These are phyloP conservation scores for Penicillium verrucosum DNA, from an alignment of 2,329 filamentous ascomycete species.

Conservation along the genomic window DNA sequence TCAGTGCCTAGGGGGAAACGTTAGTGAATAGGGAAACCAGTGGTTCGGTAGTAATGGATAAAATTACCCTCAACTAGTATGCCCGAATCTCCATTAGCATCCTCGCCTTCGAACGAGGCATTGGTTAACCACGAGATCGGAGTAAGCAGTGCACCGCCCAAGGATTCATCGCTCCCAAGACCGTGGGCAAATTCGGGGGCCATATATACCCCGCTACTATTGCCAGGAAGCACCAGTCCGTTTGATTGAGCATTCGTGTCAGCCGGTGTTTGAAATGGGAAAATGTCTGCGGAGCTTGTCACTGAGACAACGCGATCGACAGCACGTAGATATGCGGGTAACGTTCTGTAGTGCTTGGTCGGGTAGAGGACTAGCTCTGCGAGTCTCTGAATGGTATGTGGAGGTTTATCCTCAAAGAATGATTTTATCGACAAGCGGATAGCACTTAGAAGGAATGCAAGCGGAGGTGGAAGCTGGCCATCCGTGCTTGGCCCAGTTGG, in stretches of 20 bases:
- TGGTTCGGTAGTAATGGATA: not conserved
- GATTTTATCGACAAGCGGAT: slow-evolving; percentile 59
- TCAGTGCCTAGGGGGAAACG: not conserved
- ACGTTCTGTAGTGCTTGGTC: slow-evolving; percentile 71
- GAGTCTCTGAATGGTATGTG: slow-evolving; percentile 89
- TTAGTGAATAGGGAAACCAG: slow-evolving; percentile 1
- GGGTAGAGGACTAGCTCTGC: slow-evolving; percentile 80
- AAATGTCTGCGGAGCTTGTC: slow-evolving; percentile 74
- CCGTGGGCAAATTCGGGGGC: slow-evolving; percentile 32
- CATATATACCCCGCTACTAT: slow-evolving; percentile 36
- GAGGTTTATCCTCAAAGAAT: slow-evolving; percentile 71
- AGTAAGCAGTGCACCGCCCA: slow-evolving; percentile 86
- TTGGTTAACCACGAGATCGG: slow-evolving; percentile 83
- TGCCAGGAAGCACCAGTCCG: slow-evolving; percentile 46
- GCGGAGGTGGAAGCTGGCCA: slow-evolving; percentile 58
- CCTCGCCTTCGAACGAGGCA: slow-evolving; percentile 29
- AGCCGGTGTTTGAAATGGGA: slow-evolving; percentile 62
- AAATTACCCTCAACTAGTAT: slow-evolving; percentile 22
- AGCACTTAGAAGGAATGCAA: slow-evolving; percentile 60
- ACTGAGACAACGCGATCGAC: slow-evolving; percentile 88
- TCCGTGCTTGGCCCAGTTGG: slow-evolving; percentile 48
- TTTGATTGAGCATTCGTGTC: slow-evolving; percentile 45
- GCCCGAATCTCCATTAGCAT: slow-evolving; percentile 17
- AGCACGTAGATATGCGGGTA: slow-evolving; percentile 83
- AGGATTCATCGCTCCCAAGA: slow-evolving; percentile 78